These are phyloP conservation scores for Atkinsonella hypoxylon DNA, from an alignment of 2,329 filamentous ascomycete species.

Conservation along the genomic window DNA sequence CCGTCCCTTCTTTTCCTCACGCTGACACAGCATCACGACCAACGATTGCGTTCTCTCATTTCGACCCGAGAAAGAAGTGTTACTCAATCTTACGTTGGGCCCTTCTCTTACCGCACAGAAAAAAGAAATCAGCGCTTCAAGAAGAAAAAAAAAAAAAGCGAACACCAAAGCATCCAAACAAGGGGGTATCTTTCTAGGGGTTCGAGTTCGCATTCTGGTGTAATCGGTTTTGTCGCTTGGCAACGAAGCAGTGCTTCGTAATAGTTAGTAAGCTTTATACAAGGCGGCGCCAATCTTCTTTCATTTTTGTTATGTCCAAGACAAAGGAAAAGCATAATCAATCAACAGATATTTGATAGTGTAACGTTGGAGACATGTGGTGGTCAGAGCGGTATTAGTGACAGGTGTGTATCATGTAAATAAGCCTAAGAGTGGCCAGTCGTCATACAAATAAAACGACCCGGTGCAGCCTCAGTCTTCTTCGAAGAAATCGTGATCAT, in stretches of 20 bases:
- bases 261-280: not conserved
- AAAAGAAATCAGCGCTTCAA: constrained; percentile 4
- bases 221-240: not conserved
- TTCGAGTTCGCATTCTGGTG: constrained; percentile 18
- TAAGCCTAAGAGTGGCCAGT: not conserved
- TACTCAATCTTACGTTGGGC: not conserved
- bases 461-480: constrained; percentile 24
- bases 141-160: not conserved
- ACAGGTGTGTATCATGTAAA: no score
- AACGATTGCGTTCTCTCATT: not conserved
- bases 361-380: not conserved
- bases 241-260: not conserved
- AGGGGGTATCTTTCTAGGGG: constrained; percentile 28
- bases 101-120: not conserved
- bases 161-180: constrained; percentile 15
- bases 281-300: constrained; percentile 1
- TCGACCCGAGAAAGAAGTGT: not conserved
- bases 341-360: not conserved
- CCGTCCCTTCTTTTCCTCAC: not conserved
- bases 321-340: constrained; percentile 2
- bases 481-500: constrained; percentile 48
- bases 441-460: not conserved
- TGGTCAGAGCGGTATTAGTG: not conserved
- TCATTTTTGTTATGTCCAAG: not conserved
- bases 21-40: not conserved